These are phyloP conservation scores for Dactylellina haptotyla DNA, from an alignment of 2,329 filamentous ascomycete species.

Conservation along the genomic window DNA sequence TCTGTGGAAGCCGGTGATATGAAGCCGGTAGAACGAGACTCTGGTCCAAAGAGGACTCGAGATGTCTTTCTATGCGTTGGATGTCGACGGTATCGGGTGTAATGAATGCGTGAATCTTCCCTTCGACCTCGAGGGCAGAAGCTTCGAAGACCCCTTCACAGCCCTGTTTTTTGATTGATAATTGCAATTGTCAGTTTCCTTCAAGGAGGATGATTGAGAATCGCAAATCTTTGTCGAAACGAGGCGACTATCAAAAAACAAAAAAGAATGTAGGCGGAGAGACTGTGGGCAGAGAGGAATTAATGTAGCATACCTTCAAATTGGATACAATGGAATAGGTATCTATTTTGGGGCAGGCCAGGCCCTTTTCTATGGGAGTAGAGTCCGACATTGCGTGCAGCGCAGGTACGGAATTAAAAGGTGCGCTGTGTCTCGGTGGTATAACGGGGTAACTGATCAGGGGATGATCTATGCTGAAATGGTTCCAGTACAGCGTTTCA, in stretches of 20 bases:
- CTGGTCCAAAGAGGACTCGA: slow-evolving; percentile 44
- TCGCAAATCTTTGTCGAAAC: slow-evolving; percentile 50
- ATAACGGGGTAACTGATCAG: slow-evolving; percentile 24
- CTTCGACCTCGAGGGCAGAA: slow-evolving; percentile 28
- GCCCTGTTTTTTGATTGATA: slow-evolving; percentile 36
- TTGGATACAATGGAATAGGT: slow-evolving; percentile 25
- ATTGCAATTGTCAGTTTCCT: slow-evolving; percentile 32
- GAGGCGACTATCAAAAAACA: slow-evolving; percentile 19
- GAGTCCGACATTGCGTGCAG: slow-evolving; percentile 40
- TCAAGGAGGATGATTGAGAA: slow-evolving; percentile 22
- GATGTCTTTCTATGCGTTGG: slow-evolving; percentile 38
- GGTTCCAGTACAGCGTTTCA: slow-evolving; percentile 41
- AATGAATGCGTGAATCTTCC: slow-evolving; percentile 50
- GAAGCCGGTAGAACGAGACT: slow-evolving; percentile 26
- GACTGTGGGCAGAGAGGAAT: too few species aligned
- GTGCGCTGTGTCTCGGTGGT: slow-evolving; percentile 44
- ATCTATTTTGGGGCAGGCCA: slow-evolving; percentile 41
- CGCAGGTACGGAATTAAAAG: slow-evolving; percentile 50
- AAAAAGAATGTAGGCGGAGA: slow-evolving; percentile 32
- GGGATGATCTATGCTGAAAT: slow-evolving; percentile 41
- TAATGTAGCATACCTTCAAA: slow-evolving; percentile 41
- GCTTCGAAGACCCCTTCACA: slow-evolving; percentile 46
- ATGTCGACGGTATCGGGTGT: slow-evolving; percentile 49
- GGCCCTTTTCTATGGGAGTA: slow-evolving; percentile 22
- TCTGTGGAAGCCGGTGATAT: slow-evolving; percentile 38